Conservation (phyloP, 2,329 filamentous ascomycete species). For the Scortechinia acanthostroma region DNA sequence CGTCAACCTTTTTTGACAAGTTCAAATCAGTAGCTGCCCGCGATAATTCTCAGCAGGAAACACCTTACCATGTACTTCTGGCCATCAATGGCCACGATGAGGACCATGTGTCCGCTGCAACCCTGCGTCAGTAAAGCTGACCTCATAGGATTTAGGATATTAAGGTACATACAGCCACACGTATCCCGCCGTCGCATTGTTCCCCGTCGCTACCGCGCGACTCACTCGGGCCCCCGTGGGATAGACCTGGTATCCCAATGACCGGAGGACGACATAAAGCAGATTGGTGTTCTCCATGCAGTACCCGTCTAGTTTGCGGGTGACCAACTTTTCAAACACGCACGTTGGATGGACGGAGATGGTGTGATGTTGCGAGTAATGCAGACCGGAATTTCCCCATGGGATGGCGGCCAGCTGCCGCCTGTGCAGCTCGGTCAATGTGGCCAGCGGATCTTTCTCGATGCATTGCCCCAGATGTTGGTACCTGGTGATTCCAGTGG, state of each 20-base stretch:
- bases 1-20: neutral
- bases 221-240: neutral
- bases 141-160: no score
- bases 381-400: neutral
- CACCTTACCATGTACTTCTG: conserved; percentile 1
- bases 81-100: neutral
- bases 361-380: neutral
- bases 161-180: no score
- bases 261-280: neutral
- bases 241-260: conserved; percentile 2
- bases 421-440: neutral
- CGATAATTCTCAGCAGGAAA: no score
- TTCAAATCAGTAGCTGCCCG: no score
- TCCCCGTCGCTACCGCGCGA: no score
- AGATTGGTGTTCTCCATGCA: conserved; percentile 4
- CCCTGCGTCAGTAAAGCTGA: no score
- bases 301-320: neutral
- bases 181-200: no score
- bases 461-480: neutral
- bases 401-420: neutral
- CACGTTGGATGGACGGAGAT: neutral
- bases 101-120: neutral
- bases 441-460: neutral
- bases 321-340: neutral
- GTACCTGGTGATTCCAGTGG: neutral